Conservation (phyloP, 2,329 filamentous ascomycete species). For the Stemphylium lycopersici region DNA sequence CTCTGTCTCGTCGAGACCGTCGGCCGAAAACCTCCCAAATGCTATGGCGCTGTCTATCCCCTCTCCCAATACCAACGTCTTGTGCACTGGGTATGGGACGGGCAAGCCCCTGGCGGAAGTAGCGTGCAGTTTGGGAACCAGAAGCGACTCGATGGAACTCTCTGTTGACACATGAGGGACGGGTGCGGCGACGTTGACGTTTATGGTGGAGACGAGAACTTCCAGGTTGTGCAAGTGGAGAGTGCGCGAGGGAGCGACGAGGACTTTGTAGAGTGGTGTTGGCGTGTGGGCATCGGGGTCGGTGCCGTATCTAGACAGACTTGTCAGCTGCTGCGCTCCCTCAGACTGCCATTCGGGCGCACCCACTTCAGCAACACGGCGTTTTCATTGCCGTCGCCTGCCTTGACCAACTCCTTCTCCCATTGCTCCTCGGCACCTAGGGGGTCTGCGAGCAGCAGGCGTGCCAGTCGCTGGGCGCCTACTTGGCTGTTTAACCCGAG, state of each 20-base stretch:
- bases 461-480: slow-evolving; percentile 69
- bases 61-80: slow-evolving; percentile 73
- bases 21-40: slow-evolving; percentile 50
- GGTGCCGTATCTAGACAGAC: slow-evolving; percentile 59
- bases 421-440: slow-evolving; percentile 50
- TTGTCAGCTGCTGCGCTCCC: slow-evolving; percentile 18
- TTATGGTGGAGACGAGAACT: slow-evolving; percentile 62
- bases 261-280: slow-evolving; percentile 63
- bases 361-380: slow-evolving; percentile 51
- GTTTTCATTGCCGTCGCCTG: slow-evolving; percentile 39
- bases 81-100: slow-evolving; percentile 83
- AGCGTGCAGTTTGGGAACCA: slow-evolving; percentile 77
- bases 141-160: slow-evolving; percentile 66
- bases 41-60: slow-evolving; percentile 72
- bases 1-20: slow-evolving; percentile 48
- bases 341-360: background rate
- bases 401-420: slow-evolving; percentile 51
- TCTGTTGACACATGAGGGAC: slow-evolving; percentile 35
- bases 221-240: slow-evolving; percentile 69
- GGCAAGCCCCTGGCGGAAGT: slow-evolving; percentile 68
- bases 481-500: slow-evolving; percentile 58
- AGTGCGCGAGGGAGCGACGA: slow-evolving; percentile 67
- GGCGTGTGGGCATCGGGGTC: slow-evolving; percentile 53
- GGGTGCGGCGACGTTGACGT: slow-evolving; percentile 51
- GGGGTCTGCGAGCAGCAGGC: slow-evolving; percentile 61